Base-by-base conservation (phyloP, 2,329 filamentous ascomycete species). In the Emergomyces pasteurianus region DNA sequence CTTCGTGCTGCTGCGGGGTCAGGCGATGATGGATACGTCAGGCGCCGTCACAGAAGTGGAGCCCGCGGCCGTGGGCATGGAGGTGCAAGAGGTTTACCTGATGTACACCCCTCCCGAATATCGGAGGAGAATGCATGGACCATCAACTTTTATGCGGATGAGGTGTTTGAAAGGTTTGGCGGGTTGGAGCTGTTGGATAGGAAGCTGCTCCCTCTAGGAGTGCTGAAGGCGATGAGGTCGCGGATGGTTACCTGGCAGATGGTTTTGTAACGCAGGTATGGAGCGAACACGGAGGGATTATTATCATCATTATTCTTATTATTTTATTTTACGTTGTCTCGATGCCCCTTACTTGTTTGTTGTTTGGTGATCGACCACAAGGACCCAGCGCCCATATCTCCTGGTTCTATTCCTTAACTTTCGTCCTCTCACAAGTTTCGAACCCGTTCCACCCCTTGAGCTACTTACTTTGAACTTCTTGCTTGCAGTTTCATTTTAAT, bases 191-290 rank as follows among this genome's bases (percentile, higher is more conserved):
- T 77, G 26, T 70, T 76, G n/a, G 73, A 77, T 58, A 72, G 71
- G 64, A 68, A 71, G 58, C 75, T 74, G 60, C 65, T 77, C 52
- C 74, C 75, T 1, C 63, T 74, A 6, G 74, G 74, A 0, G 65
- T 77, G 34, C 64, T 77, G 67, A 64, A 65, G 23, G 74, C 76
- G 71, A 74, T 77, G 67, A 71, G 72, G 61, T 71, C 68, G 18
- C 75, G 72, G 67, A 74, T 70, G 62, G 73, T 78, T 12, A 72
- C 66, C 49, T 77, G 75, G 74, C 74, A 73, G 60, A 75, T 75
- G 74, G 70, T 74, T 2, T 62, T 76, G 28, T 76, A 70, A 59
- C 23, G 12, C 10, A 42, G 16, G 16, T 18, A n/a, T 6, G 16
- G 40, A 42, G 8, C 5, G 40, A 18, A 42, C 16, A 5, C 14